Conservation (phyloP, 257 asterid species). For the Capsicum pubescens region DNA sequence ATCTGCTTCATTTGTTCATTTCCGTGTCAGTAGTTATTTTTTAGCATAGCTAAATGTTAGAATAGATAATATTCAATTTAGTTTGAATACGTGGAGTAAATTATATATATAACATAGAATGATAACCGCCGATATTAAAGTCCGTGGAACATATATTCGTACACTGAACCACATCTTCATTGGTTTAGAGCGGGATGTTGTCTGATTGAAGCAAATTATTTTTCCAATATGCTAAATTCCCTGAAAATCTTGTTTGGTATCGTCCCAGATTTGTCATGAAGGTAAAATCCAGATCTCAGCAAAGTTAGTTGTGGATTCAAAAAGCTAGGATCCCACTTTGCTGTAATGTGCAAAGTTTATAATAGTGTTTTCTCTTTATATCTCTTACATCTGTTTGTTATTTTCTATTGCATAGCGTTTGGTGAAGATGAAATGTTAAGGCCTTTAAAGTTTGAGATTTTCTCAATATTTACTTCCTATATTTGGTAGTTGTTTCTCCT, state of each 20-base stretch:
- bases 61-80: background rate
- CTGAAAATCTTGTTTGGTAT: background rate
- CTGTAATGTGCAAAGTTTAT: background rate
- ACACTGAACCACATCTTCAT: background rate
- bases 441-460: background rate
- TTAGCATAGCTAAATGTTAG: background rate
- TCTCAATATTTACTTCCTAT: background rate
- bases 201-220: constrained; percentile 19
- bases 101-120: background rate
- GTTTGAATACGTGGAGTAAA: background rate
- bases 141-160: background rate
- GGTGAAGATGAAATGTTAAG: background rate
- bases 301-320: background rate
- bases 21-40: background rate
- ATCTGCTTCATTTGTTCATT: background rate
- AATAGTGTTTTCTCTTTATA: background rate
- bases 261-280: background rate
- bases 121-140: background rate
- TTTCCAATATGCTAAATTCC: background rate
- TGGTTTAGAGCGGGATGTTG: background rate
- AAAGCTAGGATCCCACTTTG: background rate
- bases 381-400: background rate
- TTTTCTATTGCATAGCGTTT: background rate
- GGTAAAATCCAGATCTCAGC: background rate
- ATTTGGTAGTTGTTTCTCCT: background rate